Percentiles rank a stretch among this genome's conserved stretches.
Evolutionary conservation across 1,284 basidiomycete genomes (phyloP).

Genomic region (Pascua sp.): DNA sequence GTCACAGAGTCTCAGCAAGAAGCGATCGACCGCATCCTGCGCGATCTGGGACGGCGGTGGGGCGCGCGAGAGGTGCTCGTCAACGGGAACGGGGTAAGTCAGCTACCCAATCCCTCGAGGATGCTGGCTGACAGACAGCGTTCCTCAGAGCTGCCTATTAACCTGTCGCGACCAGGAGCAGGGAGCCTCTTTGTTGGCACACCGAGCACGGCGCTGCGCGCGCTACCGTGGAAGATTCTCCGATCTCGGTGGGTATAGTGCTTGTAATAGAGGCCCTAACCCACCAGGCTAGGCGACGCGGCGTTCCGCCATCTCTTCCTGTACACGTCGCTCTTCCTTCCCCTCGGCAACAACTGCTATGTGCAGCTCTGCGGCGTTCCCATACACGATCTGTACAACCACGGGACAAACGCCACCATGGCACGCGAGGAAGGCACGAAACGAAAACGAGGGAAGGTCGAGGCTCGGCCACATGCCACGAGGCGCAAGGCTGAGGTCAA

Average conservation of each 20-base stretch:
- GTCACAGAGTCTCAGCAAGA: constrained; percentile 21
- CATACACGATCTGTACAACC: constrained; percentile 38
- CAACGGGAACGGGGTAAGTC: constrained; percentile 21
- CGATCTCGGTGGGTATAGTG: constrained; percentile 31
- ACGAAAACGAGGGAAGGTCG: constrained; percentile 8
- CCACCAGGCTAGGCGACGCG: constrained; percentile 46
- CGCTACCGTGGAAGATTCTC: constrained; percentile 28
- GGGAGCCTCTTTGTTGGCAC: constrained; percentile 14
- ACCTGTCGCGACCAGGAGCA: neutral
- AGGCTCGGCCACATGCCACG: neutral
- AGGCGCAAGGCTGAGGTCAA: constrained; percentile 1
- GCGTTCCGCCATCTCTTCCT: constrained; percentile 50
- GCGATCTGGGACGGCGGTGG: constrained; percentile 18
- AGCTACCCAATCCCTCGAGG: no score
- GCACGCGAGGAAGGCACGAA: constrained; percentile 8
- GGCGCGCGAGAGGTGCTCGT: constrained; percentile 23
- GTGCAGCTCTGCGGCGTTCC: constrained; percentile 52
- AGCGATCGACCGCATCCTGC: constrained; percentile 30
- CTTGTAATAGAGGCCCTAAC: neutral
- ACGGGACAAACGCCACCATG: neutral
- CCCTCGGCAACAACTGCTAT: constrained; percentile 51
- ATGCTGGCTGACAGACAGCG: constrained; percentile 5
- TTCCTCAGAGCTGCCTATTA: neutral
- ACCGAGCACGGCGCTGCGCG: constrained; percentile 23
- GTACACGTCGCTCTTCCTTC: constrained; percentile 48